phyloP scores from a whole-genome alignment of 1,284 basidiomycete species.

The Pseudozyma thailandica region DNA sequence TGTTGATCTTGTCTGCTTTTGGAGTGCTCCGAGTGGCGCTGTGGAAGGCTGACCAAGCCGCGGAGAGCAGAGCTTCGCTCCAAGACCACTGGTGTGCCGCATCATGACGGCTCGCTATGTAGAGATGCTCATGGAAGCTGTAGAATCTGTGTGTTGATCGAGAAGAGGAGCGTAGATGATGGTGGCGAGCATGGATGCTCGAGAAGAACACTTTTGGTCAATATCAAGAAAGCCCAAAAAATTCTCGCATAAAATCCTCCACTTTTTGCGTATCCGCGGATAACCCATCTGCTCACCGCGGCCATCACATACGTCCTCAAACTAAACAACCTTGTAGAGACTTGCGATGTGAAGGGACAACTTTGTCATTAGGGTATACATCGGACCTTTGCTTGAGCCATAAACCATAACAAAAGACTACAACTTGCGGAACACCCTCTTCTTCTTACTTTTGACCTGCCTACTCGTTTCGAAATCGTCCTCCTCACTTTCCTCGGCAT shows the following conservation, averaged over 20 bases:
- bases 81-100: background rate
- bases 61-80: background rate
- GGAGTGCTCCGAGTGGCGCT: background rate
- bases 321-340: too few relatives aligned
- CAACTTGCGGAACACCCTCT: constrained; percentile 15
- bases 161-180: too few relatives aligned
- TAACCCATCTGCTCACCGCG: background rate
- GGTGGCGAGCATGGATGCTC: background rate
- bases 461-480: constrained; percentile 46
- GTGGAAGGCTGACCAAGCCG: background rate
- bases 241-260: background rate
- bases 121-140: background rate
- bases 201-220: background rate
- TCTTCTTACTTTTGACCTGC: constrained; percentile 29
- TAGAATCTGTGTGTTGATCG: background rate
- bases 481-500: constrained; percentile 23
- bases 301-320: too few relatives aligned
- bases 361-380: constrained; percentile 6
- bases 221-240: background rate
- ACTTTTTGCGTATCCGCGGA: constrained; percentile 9
- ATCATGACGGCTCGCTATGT: background rate
- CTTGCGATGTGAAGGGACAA: too few relatives aligned
- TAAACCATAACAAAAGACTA: background rate
- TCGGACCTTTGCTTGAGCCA: background rate
- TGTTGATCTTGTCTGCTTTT: background rate